phyloP scores from a whole-genome alignment of 2,329 filamentous ascomycete species.

The Geosmithia morbida region DNA sequence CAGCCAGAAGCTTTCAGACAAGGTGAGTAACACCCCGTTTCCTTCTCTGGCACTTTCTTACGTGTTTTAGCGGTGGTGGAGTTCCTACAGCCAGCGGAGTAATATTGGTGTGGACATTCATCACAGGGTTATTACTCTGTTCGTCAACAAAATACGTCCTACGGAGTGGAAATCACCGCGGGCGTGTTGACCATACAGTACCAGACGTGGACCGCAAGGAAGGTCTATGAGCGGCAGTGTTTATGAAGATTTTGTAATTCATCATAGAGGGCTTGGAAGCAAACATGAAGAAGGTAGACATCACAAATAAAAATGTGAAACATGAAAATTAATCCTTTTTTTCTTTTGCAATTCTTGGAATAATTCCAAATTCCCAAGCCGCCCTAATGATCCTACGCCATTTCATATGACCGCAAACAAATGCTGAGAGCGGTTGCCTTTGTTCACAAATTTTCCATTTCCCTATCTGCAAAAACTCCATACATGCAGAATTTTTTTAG shows the following conservation, averaged over 20 bases:
- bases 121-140: neutral
- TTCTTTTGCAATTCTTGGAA: constrained; percentile 15
- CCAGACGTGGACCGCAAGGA: too few species aligned
- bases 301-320: constrained; percentile 1
- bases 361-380: constrained; percentile 24
- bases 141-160: neutral
- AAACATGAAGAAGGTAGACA: neutral
- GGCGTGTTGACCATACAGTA: too few species aligned
- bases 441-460: constrained; percentile 14
- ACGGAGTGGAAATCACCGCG: too few species aligned
- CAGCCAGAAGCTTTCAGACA: constrained; percentile 64
- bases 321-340: constrained; percentile 16
- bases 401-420: constrained; percentile 25
- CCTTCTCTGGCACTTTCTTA: neutral
- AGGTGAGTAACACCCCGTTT: constrained; percentile 32
- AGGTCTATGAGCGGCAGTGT: too few species aligned
- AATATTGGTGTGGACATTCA: constrained; percentile 3
- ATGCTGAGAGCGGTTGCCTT: constrained; percentile 19
- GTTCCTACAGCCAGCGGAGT: constrained; percentile 38
- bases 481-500: constrained; percentile 35
- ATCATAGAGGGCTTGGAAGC: neutral
- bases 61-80: constrained; percentile 41
- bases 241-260: neutral
- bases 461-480: constrained; percentile 3
- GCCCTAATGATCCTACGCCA: constrained; percentile 27